phyloP scores from a whole-genome alignment of 768 basidiomycete species.

The Suillus clintonianus region DNA sequence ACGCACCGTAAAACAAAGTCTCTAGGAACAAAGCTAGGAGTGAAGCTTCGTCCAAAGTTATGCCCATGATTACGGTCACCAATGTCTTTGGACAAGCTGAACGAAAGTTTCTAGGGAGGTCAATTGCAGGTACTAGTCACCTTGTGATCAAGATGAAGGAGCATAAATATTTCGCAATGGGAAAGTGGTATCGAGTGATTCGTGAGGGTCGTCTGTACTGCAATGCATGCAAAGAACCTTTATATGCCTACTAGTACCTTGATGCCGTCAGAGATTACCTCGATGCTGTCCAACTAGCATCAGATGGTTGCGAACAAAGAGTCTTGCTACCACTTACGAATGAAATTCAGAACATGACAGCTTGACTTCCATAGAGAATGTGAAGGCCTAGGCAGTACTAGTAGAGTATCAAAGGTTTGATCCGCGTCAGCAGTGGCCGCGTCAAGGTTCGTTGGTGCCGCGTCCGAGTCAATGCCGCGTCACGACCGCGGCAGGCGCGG shows the following conservation, averaged over 20 bases:
- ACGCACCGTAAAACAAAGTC: background rate
- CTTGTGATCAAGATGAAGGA: background rate
- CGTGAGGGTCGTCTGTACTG: background rate
- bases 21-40: background rate
- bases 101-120: background rate
- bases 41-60: background rate
- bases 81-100: background rate
- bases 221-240: background rate
- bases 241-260: background rate
- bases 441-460: too few relatives aligned
- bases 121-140: background rate
- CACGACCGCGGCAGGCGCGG: too few relatives aligned
- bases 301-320: background rate
- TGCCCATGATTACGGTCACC: background rate
- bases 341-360: background rate
- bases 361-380: background rate
- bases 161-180: background rate
- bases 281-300: background rate
- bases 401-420: background rate
- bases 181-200: background rate
- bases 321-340: background rate
- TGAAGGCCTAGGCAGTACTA: background rate
- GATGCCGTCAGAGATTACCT: background rate
- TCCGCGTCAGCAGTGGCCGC: too few relatives aligned
- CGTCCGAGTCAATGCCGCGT: too few relatives aligned